These are phyloP conservation scores for Cladophialophora bantiana DNA, from an alignment of 2,329 filamentous ascomycete species.

Conservation along the genomic window DNA sequence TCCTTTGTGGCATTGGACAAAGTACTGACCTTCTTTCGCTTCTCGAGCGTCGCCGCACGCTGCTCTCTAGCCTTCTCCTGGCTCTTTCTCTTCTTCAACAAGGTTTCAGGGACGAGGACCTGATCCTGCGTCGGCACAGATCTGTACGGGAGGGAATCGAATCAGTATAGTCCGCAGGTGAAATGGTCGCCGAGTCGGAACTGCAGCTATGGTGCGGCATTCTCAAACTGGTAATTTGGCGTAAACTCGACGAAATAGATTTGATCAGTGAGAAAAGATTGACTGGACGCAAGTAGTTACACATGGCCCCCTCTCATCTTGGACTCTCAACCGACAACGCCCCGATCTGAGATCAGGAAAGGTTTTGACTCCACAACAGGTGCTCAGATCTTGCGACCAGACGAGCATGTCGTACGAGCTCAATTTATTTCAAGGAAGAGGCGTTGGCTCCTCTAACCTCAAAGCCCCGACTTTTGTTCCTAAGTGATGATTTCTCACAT, in stretches of 20 bases:
- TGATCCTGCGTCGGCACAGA: slow-evolving; percentile 93
- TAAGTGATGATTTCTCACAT: slow-evolving; percentile 43
- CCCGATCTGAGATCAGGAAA: slow-evolving; percentile 63
- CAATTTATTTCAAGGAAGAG: slow-evolving; percentile 82
- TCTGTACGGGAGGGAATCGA: slow-evolving; percentile 60
- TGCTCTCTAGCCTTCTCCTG: slow-evolving; percentile 99
- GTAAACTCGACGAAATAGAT: slow-evolving; percentile 79
- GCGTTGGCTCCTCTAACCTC: slow-evolving; percentile 70
- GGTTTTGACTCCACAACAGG: slow-evolving; percentile 43
- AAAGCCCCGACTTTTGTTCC: slow-evolving; percentile 67
- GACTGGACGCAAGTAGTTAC: slow-evolving; percentile 20
- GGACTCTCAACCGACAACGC: slow-evolving; percentile 79
- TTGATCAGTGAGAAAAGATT: slow-evolving; percentile 73
- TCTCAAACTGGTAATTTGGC: slow-evolving; percentile 73
- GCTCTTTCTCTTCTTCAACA: slow-evolving; percentile 99
- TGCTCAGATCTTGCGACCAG: slow-evolving; percentile 24
- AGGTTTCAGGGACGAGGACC: slow-evolving; percentile 97
- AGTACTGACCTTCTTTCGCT: slow-evolving; percentile 85
- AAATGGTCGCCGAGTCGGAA: slow-evolving; percentile 84
- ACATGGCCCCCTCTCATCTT: slow-evolving; percentile 39
- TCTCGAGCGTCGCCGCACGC: slow-evolving; percentile 76
- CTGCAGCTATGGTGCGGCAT: slow-evolving; percentile 90
- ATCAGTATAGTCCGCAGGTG: slow-evolving; percentile 82
- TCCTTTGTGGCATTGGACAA: slow-evolving; percentile 41
- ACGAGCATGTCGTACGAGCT: slow-evolving; percentile 55